Percentiles rank a stretch among this genome's conserved stretches.
Conservation (phyloP, 2,329 filamentous ascomycete species). For the Colletotrichum echinochloae region DNA sequence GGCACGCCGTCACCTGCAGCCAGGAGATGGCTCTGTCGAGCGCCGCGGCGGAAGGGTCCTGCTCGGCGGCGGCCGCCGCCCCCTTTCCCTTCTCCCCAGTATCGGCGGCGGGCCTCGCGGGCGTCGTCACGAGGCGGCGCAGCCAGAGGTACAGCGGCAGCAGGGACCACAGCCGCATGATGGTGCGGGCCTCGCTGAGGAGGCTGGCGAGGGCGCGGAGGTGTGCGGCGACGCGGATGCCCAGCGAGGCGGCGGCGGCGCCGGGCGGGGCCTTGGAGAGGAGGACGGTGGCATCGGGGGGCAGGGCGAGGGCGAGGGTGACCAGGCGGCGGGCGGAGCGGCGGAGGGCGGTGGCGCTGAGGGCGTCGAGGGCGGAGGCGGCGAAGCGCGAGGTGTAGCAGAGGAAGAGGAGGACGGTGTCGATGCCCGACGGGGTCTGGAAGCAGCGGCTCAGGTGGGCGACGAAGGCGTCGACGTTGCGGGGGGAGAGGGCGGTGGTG, state of each 20-base stretch:
- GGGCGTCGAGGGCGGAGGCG: slow-evolving; percentile 61
- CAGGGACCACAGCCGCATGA: slow-evolving; percentile 81
- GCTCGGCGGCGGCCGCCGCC: slow-evolving; percentile 46
- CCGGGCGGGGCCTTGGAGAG: slow-evolving; percentile 54
- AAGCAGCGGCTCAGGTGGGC: slow-evolving; percentile 71
- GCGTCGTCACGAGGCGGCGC: slow-evolving; percentile 58
- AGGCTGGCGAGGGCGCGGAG: slow-evolving; percentile 73
- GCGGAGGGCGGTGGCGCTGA: slow-evolving; percentile 69
- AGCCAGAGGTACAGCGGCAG: slow-evolving; percentile 79
- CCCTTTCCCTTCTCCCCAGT: slow-evolving; percentile 47
- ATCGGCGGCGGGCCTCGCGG: slow-evolving; percentile 44
- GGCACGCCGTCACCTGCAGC: slow-evolving; percentile 75
- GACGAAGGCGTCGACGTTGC: slow-evolving; percentile 65
- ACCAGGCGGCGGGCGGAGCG: slow-evolving; percentile 64
- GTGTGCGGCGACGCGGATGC: slow-evolving; percentile 62
- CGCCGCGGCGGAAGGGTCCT: slow-evolving; percentile 53
- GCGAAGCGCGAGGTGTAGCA: slow-evolving; percentile 74
- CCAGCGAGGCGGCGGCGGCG: slow-evolving; percentile 54
- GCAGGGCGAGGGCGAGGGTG: slow-evolving; percentile 64
- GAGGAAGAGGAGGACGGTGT: slow-evolving; percentile 75
- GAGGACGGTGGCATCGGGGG: slow-evolving; percentile 61
- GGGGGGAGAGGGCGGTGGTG: slow-evolving; percentile 51
- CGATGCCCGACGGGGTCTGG: slow-evolving; percentile 75
- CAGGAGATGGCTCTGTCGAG: slow-evolving; percentile 67
- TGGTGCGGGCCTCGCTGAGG: slow-evolving; percentile 78